Evolutionary conservation across 116 monocot genomes (phyloP), one percentile per base, ranked within the genome.

Genomic region (Phalaenopsis hybrid): DNA sequence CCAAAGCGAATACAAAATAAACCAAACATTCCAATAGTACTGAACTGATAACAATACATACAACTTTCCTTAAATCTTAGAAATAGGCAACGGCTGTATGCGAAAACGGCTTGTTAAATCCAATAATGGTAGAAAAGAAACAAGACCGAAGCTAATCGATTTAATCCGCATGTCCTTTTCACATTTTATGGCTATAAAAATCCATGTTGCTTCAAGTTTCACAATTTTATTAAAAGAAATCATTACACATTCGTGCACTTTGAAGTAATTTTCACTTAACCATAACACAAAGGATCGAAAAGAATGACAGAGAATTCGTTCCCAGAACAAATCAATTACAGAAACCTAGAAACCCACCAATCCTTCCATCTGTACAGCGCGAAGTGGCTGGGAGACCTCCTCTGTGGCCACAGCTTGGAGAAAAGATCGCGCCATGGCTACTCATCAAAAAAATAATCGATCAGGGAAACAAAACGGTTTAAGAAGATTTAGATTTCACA

Each of bases 351-450:
- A 73, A 59, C 77, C 68, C 81, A 96, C 96, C 91, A 96, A 75
- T 37, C 96, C 96, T 83, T 96, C 96, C 89, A 96, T 94, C 91
- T 94, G 94, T 61, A 94, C 96, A 49, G 92, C 92, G 75, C 96
- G 84, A n/a, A 96, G 92, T 61, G 94, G 91, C 44, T 81, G 88
- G 59, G 80, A 76, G 5, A 86, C 91, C 79, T 87, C 93, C 91
- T 94, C 96, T 55, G 84, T 43, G 10, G 92, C 80, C 78, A 92
- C 91, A 0, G 96, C 96, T 81, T 94, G 96, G 17, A 96, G 89
- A 74, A 96, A 96, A 5, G 96, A 96, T 25, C 96, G 81, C 79
- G 82, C 91, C 86, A 87, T 85, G 17, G 91, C 94, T 92, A 83
- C 51, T 4, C 83, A 81, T 28, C 34, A 76, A 80, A 78, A 61